These are phyloP conservation scores for Lecanosticta acicola DNA, from an alignment of 2,329 filamentous ascomycete species.

Conservation along the genomic window DNA sequence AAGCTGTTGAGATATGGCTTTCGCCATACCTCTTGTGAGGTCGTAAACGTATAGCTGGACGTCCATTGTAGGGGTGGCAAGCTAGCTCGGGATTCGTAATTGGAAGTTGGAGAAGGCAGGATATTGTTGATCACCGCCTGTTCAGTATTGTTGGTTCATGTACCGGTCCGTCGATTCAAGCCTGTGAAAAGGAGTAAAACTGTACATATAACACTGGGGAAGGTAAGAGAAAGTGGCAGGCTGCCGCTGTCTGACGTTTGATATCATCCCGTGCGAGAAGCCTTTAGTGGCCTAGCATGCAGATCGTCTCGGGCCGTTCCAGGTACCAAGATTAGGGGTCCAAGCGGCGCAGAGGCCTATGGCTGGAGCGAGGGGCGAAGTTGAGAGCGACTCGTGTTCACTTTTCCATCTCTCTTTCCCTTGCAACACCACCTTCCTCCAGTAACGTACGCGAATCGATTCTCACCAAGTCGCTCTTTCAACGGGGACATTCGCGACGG, in stretches of 20 bases:
- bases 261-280: not conserved
- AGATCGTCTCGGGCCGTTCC: not conserved
- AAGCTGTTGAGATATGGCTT: constrained; percentile 52
- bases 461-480: not conserved
- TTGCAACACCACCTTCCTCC: not conserved
- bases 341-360: not conserved
- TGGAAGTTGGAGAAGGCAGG: too few relatives aligned
- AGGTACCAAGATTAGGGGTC: not conserved
- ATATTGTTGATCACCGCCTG: too few relatives aligned
- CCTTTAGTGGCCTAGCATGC: not conserved
- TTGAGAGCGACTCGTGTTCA: not conserved
- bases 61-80: constrained; percentile 33
- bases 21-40: constrained; percentile 40
- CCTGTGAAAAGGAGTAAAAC: too few relatives aligned
- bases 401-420: not conserved
- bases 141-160: too few relatives aligned
- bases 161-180: too few relatives aligned
- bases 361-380: not conserved
- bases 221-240: not conserved
- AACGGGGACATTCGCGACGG: not conserved
- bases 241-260: not conserved
- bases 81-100: not conserved
- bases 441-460: too few relatives aligned
- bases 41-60: constrained; percentile 50
- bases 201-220: too few relatives aligned